Evolutionary conservation across 2,329 filamentous ascomycete genomes (phyloP), one percentile per base, ranked within the genome.

Genomic region (Colletotrichum camelliae): DNA sequence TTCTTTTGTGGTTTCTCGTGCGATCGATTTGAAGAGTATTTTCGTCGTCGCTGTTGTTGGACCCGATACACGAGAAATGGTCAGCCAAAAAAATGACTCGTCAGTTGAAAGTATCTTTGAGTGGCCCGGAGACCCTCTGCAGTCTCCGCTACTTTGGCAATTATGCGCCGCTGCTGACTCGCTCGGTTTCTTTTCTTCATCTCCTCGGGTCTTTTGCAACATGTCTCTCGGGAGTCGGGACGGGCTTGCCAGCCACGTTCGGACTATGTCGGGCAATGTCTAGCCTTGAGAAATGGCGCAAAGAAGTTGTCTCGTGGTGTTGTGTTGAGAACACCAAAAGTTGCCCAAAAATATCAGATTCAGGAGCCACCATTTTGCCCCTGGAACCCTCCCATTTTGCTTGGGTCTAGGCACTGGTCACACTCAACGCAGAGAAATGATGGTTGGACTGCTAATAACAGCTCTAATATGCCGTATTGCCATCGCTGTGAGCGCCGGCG

Each of bases 181-280:
- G 39, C n/a, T 62, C 21, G 21, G 27, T 37, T 58, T 58, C 61
- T 43, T 57, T 33, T 37, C n/a, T 67, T 37, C 27, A 21, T 58
- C 48, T 31, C 21, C 12, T 70, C 12, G 24, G 10, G 21, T 27
- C 31, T 33, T 67, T 31, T 27, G 48, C 39, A 43, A 65, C 33
- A 64, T 48, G 68, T 65, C 31, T 58, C n/a, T 21, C 73, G 73
- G 70, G 64, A 75, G 55, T 21, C 73, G 73, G 70, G 64, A 75
- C 33, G 48, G 70, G 64, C 73, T 60, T 73, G 35, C 43, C 64
- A 69, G 43, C 58, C 70, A 68, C 64, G 10, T 31, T 39, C 71
- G 43, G 43, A 37, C 21, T 55, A 35, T 35, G 39, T 55, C 29
- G 39, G 39, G 43, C 21, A 24, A n/a, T 52, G 57, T 70, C 57